phyloP scores from a whole-genome alignment of 2,329 filamentous ascomycete species.

The Ceratocystis ficicola region DNA sequence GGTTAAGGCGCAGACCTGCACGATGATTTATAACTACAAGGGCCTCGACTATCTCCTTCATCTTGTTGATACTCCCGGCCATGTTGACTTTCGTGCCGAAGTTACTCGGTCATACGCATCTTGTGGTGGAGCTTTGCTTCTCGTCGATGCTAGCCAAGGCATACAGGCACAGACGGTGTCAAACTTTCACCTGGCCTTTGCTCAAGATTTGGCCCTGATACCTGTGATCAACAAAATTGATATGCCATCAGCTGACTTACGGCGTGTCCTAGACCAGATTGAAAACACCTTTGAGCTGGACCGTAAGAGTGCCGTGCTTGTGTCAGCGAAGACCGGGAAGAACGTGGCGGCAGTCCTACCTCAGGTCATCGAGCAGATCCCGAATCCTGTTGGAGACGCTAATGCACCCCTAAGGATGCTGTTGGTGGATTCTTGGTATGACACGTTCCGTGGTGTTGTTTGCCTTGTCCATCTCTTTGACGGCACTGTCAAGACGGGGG shows the following conservation, averaged over 20 bases:
- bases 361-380: slow-evolving; percentile 72
- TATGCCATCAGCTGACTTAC: slow-evolving; percentile 76
- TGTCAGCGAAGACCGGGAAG: slow-evolving; percentile 87
- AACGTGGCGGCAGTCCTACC: slow-evolving; percentile 78
- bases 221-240: slow-evolving; percentile 97
- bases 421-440: slow-evolving; percentile 96
- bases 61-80: slow-evolving; percentile 89
- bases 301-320: slow-evolving; percentile 52
- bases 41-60: slow-evolving; percentile 87
- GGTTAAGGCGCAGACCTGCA: slow-evolving; percentile 96
- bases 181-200: slow-evolving; percentile 95
- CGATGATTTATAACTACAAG: slow-evolving; percentile 78
- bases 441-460: slow-evolving; percentile 87
- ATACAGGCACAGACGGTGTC: slow-evolving; percentile 96
- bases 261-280: slow-evolving; percentile 76
- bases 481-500: slow-evolving; percentile 67
- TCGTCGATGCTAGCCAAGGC: slow-evolving; percentile 93
- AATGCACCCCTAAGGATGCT: slow-evolving; percentile 60
- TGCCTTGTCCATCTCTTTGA: slow-evolving; percentile 86
- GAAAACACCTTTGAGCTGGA: slow-evolving; percentile 78
- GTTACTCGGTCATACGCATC: slow-evolving; percentile 92
- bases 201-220: slow-evolving; percentile 73
- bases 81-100: slow-evolving; percentile 95
- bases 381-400: slow-evolving; percentile 62
- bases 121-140: slow-evolving; percentile 79